A percentile compares a stretch with the other conserved stretches of the same genome.
phyloP scores from a whole-genome alignment of 257 asterid genomes.

The Petrea volubilis region DNA sequence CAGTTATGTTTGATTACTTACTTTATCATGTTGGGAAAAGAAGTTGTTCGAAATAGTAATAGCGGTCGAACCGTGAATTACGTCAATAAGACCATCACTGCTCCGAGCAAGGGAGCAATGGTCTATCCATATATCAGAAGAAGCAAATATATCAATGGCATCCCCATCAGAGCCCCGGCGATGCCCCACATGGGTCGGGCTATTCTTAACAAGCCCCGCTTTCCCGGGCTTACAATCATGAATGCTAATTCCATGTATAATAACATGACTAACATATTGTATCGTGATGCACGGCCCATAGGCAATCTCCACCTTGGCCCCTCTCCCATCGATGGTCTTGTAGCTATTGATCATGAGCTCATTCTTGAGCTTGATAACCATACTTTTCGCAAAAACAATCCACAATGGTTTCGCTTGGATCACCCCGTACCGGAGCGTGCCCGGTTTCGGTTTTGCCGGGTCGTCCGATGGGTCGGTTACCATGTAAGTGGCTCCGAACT shows the following conservation, averaged over 20 bases:
- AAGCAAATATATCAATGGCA: constrained; percentile 57
- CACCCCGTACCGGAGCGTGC: constrained; percentile 79
- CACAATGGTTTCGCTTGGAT: constrained; percentile 67
- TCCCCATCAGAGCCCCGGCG: constrained; percentile 79
- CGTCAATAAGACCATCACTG: constrained; percentile 75
- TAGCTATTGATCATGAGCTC: constrained; percentile 72
- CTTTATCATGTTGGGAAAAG: constrained; percentile 86
- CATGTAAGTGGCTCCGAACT: constrained; percentile 49
- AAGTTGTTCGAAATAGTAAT: constrained; percentile 83
- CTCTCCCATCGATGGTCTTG: constrained; percentile 94
- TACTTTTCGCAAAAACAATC: constrained; percentile 59
- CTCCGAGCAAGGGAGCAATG: constrained; percentile 71
- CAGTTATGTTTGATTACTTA: constrained; percentile 15
- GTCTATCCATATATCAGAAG: constrained; percentile 74
- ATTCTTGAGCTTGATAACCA: constrained; percentile 61
- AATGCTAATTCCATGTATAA: constrained; percentile 72
- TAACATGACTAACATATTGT: constrained; percentile 53
- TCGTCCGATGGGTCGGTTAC: constrained; percentile 67
- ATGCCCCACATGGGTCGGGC: constrained; percentile 53
- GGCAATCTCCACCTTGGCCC: constrained; percentile 78
- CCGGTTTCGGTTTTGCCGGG: constrained; percentile 56
- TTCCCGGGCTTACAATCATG: constrained; percentile 82
- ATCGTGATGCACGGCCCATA: constrained; percentile 84
- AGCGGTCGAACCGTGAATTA: constrained; percentile 75
- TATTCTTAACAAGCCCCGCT: constrained; percentile 52